A percentile compares a stretch with the other conserved stretches of the same genome.
phyloP scores from a whole-genome alignment of 768 basidiomycete species.

The Cystobasidium ongulense region DNA sequence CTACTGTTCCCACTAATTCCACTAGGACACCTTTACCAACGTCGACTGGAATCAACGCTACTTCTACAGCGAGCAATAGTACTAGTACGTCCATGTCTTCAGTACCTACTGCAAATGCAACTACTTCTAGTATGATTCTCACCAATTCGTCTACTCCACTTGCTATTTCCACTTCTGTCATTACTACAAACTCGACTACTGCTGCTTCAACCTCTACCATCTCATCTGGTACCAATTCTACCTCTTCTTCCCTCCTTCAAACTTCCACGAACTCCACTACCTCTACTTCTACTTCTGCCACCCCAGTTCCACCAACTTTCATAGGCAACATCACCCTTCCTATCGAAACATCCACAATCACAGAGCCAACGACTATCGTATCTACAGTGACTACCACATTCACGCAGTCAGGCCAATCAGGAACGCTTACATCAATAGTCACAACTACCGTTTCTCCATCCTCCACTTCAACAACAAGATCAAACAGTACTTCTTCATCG shows the following conservation, averaged over 20 bases:
- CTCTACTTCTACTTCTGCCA: not conserved
- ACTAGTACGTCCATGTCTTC: not conserved
- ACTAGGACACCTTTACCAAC: not conserved
- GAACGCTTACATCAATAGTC: conserved; percentile 2
- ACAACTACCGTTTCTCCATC: not conserved
- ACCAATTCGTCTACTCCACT: not conserved
- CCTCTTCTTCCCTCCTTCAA: not conserved
- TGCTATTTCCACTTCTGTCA: not conserved
- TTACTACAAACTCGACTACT: not conserved
- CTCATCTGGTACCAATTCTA: not conserved
- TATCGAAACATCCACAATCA: conserved; percentile 10
- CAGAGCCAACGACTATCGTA: conserved; percentile 8
- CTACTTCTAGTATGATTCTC: not conserved
- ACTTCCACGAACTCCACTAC: not conserved
- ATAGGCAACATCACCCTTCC: conserved; percentile 11
- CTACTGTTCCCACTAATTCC: conserved; percentile 2
- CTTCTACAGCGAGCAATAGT: not conserved
- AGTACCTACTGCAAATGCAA: not conserved
- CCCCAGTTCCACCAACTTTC: not conserved
- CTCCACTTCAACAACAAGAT: conserved; percentile 6
- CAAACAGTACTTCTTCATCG: not conserved
- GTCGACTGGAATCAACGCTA: not conserved
- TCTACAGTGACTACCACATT: conserved; percentile 9
- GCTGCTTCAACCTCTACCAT: not conserved
- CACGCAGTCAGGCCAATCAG: not conserved